Evolutionary conservation across 805 yeast species (phyloP).

Genomic region (Zygosaccharomyces rouxii): DNA sequence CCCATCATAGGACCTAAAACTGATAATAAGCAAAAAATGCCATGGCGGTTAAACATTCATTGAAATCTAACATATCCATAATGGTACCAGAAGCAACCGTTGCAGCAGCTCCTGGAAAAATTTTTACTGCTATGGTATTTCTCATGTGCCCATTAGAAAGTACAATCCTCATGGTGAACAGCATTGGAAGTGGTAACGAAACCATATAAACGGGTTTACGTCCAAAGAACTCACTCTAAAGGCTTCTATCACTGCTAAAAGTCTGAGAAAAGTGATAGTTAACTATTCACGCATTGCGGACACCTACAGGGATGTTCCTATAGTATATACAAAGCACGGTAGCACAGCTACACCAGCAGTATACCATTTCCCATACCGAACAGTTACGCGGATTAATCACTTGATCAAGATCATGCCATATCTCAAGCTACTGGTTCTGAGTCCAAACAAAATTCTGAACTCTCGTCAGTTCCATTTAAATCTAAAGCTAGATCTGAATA

Average conservation of each 20-base stretch:
- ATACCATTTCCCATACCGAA: constrained; percentile 59
- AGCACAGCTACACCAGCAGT: constrained; percentile 61
- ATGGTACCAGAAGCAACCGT: constrained; percentile 84
- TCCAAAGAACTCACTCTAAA: constrained; percentile 66
- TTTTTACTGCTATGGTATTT: constrained; percentile 61
- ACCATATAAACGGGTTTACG: constrained; percentile 55
- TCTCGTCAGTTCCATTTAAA: neutral
- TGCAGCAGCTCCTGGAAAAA: constrained; percentile 70
- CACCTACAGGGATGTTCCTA: constrained; percentile 72
- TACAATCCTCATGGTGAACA: constrained; percentile 72
- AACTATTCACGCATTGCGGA: constrained; percentile 56
- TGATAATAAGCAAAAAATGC: constrained; percentile 71
- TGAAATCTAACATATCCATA: constrained; percentile 67
- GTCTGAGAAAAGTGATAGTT: constrained; percentile 53
- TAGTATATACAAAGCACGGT: constrained; percentile 63
- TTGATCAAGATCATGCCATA: constrained; percentile 67
- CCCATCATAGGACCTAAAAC: constrained; percentile 77
- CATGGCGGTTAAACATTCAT: constrained; percentile 68
- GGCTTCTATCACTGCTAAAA: constrained; percentile 73
- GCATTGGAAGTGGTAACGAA: constrained; percentile 62
- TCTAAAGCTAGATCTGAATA: no score
- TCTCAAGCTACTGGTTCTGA: constrained; percentile 35
- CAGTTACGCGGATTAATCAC: constrained; percentile 65
- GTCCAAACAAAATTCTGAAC: neutral
- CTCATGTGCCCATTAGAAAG: constrained; percentile 54